Evolutionary conservation across 179 eudicot genomes (phyloP).

Genomic region (Silene coronaria): DNA sequence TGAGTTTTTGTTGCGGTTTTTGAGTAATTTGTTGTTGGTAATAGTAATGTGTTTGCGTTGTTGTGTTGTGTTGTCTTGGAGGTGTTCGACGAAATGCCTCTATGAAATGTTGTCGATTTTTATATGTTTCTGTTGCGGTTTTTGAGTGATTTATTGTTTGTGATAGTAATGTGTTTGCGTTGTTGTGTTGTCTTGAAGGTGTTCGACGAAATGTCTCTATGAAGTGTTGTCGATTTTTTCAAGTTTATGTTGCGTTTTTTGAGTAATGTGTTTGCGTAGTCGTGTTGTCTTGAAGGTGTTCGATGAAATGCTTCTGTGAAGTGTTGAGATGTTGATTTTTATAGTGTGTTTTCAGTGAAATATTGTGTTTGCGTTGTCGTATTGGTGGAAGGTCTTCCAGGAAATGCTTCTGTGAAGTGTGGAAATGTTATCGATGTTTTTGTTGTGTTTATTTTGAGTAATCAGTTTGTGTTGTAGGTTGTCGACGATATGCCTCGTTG

Average conservation of each 20-base stretch:
- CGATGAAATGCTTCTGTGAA: not conserved
- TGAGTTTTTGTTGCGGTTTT: not conserved
- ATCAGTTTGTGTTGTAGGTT: no score
- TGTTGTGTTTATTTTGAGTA: no score
- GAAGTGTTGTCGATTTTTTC: not conserved
- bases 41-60: no score
- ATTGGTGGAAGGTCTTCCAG: not conserved
- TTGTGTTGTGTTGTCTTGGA: constrained; percentile 42
- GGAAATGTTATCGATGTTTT: not conserved
- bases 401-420: not conserved
- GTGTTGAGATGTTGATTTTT: not conserved
- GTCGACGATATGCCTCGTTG: no score
- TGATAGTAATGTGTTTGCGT: no score
- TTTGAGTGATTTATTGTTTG: not conserved
- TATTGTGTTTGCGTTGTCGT: no score
- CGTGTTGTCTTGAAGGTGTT: not conserved
- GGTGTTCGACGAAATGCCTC: constrained; percentile 25
- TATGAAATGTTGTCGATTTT: no score
- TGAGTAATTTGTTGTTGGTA: no score
- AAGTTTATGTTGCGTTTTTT: not conserved
- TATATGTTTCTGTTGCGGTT: not conserved
- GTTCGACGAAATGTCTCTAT: not conserved
- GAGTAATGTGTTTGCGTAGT: not conserved
- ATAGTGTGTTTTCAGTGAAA: not conserved
- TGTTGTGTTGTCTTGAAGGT: not conserved